Percentiles rank a stretch among this genome's conserved stretches.
Conservation (phyloP, 331 rosid genomes). For the Quercus tomentella region DNA sequence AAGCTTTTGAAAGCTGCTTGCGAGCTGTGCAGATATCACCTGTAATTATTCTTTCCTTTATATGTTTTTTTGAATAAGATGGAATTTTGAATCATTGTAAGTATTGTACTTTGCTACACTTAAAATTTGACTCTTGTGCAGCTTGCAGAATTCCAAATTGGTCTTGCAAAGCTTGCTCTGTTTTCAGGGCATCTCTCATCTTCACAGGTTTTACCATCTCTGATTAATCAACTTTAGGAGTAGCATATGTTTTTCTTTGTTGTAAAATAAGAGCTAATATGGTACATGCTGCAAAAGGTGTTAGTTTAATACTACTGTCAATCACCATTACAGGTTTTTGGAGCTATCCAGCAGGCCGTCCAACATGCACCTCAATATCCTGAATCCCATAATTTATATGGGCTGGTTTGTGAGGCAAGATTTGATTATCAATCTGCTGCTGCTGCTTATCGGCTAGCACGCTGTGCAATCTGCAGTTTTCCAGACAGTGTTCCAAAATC, state of each 20-base stretch:
- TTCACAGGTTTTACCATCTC: conserved; percentile 58
- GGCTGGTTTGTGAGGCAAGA: conserved; percentile 80
- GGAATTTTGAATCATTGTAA: not conserved
- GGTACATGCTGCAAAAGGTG: not conserved
- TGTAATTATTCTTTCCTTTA: conserved; percentile 40
- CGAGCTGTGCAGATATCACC: conserved; percentile 87
- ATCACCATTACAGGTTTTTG: conserved; percentile 55
- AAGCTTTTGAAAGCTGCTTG: conserved; percentile 88
- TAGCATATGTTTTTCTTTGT: conserved; percentile 15
- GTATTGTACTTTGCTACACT: not conserved
- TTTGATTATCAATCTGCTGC: conserved; percentile 73
- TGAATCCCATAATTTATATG: conserved; percentile 82
- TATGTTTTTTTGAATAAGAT: not conserved
- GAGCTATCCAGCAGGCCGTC: conserved; percentile 89
- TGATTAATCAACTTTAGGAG: conserved; percentile 13
- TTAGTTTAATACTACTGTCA: conserved; percentile 2
- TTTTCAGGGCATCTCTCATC: conserved; percentile 79
- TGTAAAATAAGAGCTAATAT: not conserved
- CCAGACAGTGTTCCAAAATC: conserved; percentile 42
- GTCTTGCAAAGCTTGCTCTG: conserved; percentile 86
- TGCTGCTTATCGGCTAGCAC: conserved; percentile 67
- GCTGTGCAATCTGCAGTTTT: conserved; percentile 37
- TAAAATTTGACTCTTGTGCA: conserved; percentile 35
- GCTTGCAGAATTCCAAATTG: conserved; percentile 94
- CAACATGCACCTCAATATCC: conserved; percentile 85